Conservation (phyloP, 192 early-diverging fungal genomes). For the Podochytrium sp. region DNA sequence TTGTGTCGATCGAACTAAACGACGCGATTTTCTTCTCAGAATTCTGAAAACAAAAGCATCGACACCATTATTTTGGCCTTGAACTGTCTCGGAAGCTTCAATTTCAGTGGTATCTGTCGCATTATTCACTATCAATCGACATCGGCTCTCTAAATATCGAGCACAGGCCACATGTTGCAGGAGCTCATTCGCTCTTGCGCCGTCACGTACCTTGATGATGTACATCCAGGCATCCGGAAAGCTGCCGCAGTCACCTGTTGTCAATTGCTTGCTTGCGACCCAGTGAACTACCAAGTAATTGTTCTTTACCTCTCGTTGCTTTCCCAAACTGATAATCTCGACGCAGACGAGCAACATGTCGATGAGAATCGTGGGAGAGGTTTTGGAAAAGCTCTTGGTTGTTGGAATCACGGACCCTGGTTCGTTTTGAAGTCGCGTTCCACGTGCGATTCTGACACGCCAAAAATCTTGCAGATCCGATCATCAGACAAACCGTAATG, state of each 20-base stretch:
- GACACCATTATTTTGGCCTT: slow-evolving; percentile 83
- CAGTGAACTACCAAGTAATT: slow-evolving; percentile 76
- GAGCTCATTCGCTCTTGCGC: slow-evolving; percentile 90
- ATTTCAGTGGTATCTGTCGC: slow-evolving; percentile 70
- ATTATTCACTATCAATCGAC: neutral
- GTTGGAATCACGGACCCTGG: slow-evolving; percentile 85
- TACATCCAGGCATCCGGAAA: slow-evolving; percentile 75
- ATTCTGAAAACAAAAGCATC: slow-evolving; percentile 65
- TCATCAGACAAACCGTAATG: slow-evolving; percentile 78
- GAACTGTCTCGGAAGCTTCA: slow-evolving; percentile 80
- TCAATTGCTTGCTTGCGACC: slow-evolving; percentile 78
- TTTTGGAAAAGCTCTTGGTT: slow-evolving; percentile 85
- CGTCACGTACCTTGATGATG: slow-evolving; percentile 79
- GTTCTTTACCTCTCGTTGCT: neutral
- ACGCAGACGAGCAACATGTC: slow-evolving; percentile 62
- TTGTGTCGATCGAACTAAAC: slow-evolving; percentile 5
- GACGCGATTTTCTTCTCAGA: slow-evolving; percentile 7
- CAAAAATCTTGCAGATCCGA: slow-evolving; percentile 70
- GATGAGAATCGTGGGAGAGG: slow-evolving; percentile 81
- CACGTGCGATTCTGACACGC: too few species aligned
- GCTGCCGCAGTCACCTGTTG: slow-evolving; percentile 87
- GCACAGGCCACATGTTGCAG: slow-evolving; percentile 71
- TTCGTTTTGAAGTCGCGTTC: slow-evolving; percentile 33
- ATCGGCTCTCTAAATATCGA: neutral
- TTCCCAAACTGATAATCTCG: neutral